Conservation (phyloP, 2,329 filamentous ascomycete species). For the Epichloe gansuensis region DNA sequence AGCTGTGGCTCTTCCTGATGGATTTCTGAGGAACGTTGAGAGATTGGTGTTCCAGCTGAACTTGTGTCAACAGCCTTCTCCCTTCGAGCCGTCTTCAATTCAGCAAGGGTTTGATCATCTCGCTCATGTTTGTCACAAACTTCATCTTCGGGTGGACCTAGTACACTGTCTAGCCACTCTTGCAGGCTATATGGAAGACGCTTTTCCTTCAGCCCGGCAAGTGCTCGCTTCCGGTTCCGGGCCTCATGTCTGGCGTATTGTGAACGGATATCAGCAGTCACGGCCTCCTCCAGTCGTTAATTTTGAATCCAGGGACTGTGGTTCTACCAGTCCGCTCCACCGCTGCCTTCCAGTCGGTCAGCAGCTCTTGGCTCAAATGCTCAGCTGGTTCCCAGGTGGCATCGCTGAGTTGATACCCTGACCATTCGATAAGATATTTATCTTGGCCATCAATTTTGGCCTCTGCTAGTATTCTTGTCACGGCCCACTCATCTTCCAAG, state of each 20-base stretch:
- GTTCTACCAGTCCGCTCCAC: constrained; percentile 25
- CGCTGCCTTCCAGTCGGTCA: constrained; percentile 30
- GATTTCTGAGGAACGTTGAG: not conserved
- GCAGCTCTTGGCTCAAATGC: constrained; percentile 28
- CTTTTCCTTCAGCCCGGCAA: constrained; percentile 17
- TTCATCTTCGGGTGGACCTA: constrained; percentile 3
- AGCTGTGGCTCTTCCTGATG: not conserved
- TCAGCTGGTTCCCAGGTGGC: constrained; percentile 39
- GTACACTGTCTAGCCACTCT: constrained; percentile 2
- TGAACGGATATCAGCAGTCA: constrained; percentile 12
- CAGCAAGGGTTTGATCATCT: not conserved
- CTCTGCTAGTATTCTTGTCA: constrained; percentile 41
- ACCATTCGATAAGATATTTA: constrained; percentile 27
- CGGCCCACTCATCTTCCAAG: constrained; percentile 33
- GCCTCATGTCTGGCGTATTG: constrained; percentile 27
- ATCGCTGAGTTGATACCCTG: constrained; percentile 21
- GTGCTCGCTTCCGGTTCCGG: constrained; percentile 32
- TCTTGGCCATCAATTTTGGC: constrained; percentile 15
- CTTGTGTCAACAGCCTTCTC: not conserved
- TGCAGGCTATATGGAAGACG: constrained; percentile 1
- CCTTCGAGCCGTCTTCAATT: not conserved
- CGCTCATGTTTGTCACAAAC: not conserved
- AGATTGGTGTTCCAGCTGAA: not conserved
- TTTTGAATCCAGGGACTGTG: constrained; percentile 23
- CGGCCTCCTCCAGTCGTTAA: constrained; percentile 26